Conservation (phyloP, 257 asterid species). For the Petunia secreta region DNA sequence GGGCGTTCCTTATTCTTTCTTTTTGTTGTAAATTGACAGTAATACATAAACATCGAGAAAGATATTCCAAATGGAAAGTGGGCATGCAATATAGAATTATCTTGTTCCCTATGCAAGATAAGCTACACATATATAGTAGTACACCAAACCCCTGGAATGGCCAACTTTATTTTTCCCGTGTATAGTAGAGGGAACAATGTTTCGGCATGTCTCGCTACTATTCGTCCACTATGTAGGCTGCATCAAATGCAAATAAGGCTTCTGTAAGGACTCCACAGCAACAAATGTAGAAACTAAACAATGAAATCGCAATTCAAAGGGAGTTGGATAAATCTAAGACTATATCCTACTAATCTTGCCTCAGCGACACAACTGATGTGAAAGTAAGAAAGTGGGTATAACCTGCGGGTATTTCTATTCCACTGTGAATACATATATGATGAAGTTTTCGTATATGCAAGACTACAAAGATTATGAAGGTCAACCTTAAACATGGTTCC, state of each 20-base stretch:
- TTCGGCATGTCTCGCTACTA: not conserved
- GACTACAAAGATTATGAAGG: not conserved
- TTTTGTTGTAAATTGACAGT: no score
- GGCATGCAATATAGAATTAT: not conserved
- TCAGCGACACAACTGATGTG: not conserved
- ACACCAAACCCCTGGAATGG: not conserved
- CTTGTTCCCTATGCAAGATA: constrained; percentile 11
- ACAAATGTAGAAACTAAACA: not conserved
- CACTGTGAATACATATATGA: not conserved
- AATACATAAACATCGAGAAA: not conserved
- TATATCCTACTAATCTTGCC: not conserved
- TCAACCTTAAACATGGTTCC: not conserved
- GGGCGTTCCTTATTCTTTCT: not conserved
- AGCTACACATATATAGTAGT: not conserved
- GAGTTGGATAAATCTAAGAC: not conserved
- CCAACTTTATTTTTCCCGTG: not conserved
- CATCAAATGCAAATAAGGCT: constrained; percentile 10
- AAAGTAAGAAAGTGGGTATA: not conserved
- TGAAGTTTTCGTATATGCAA: not conserved
- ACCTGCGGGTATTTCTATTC: not conserved
- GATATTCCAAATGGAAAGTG: not conserved
- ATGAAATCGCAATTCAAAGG: not conserved
- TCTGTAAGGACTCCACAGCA: not conserved
- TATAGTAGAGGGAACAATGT: not conserved
- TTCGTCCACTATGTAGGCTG: not conserved